Conservation (phyloP, 208 protist genomes). For the Crithidia acanthocephali region DNA sequence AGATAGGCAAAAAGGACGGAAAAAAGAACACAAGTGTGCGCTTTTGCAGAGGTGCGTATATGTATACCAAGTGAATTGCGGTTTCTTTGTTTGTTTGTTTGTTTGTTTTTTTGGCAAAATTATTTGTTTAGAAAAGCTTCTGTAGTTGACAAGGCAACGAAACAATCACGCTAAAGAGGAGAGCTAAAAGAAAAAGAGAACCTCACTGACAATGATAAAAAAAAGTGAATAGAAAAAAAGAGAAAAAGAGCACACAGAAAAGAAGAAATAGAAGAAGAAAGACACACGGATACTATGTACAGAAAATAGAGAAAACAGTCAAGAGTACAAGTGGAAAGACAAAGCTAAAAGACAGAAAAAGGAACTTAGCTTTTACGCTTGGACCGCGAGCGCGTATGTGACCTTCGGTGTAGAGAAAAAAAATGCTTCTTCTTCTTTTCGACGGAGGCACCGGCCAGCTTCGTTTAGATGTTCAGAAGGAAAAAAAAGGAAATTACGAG, state of each 20-base stretch:
- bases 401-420: background rate
- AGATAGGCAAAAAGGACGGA: too few species aligned
- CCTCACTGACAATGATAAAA: background rate
- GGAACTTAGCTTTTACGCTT: background rate
- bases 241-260: background rate
- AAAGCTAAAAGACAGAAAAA: background rate
- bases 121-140: background rate
- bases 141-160: background rate
- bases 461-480: background rate
- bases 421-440: background rate
- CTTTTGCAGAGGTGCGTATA: too few species aligned
- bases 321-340: background rate
- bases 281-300: background rate
- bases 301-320: background rate
- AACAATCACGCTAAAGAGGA: background rate
- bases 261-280: background rate
- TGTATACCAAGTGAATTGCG: too few species aligned
- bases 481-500: too few species aligned
- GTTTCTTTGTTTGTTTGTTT: conserved; percentile 5
- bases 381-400: too few species aligned
- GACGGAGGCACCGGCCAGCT: background rate
- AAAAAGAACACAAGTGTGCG: too few species aligned
- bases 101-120: conserved; percentile 1
- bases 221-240: background rate
- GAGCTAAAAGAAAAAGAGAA: conserved; percentile 7